Percentiles rank a stretch among this genome's conserved stretches.
These are phyloP conservation scores for Fraxinus greggii DNA, from an alignment of 305 asterid genomes.

Conservation along the genomic window DNA sequence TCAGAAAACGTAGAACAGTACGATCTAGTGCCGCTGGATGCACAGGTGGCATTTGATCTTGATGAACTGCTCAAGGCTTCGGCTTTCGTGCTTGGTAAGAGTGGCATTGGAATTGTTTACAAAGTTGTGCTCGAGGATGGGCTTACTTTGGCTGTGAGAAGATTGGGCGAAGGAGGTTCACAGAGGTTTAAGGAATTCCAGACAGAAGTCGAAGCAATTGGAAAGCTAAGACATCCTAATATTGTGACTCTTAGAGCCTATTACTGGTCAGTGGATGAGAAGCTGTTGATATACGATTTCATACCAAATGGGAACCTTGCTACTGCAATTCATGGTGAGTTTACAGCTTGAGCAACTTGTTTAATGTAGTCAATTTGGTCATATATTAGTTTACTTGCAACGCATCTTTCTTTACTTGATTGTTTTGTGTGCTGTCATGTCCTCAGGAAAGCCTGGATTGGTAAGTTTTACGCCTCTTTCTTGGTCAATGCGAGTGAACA, in stretches of 20 bases:
- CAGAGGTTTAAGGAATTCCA: constrained; percentile 87
- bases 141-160: constrained; percentile 67
- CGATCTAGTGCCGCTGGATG: constrained; percentile 69
- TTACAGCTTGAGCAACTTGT: not conserved
- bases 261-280: constrained; percentile 89
- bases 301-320: constrained; percentile 74
- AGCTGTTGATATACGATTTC: constrained; percentile 74
- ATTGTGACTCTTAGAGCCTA: constrained; percentile 71
- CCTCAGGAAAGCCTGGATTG: constrained; percentile 74
- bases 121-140: constrained; percentile 90
- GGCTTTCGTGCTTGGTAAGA: constrained; percentile 88
- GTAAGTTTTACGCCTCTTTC: constrained; percentile 61
- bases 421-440: constrained; percentile 7
- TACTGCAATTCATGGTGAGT: constrained; percentile 69
- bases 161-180: constrained; percentile 92
- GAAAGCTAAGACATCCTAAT: constrained; percentile 74
- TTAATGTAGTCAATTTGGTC: not conserved
- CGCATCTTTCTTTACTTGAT: not conserved
- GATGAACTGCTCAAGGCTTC: constrained; percentile 93
- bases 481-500: constrained; percentile 62
- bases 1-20: constrained; percentile 76
- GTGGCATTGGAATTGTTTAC: constrained; percentile 81
- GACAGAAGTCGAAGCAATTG: constrained; percentile 85
- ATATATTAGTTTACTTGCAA: not conserved
- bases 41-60: constrained; percentile 69